Conservation (phyloP, 495 filamentous ascomycete species). For the Talaromyces proteolyticus region DNA sequence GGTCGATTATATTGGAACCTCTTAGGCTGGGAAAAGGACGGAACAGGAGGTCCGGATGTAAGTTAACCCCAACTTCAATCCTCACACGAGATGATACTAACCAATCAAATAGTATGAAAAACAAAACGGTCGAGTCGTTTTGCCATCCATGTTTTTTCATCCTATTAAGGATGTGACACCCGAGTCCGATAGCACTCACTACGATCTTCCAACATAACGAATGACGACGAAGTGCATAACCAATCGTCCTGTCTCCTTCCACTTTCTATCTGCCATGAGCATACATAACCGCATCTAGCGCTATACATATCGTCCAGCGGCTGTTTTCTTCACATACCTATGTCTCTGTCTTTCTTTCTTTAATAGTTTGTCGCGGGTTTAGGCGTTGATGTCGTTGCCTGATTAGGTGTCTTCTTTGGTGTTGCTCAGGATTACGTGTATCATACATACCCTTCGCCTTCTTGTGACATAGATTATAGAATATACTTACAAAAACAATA, state of each 20-base stretch:
- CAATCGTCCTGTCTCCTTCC: not conserved
- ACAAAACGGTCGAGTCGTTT: conserved; percentile 41
- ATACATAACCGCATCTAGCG: conserved; percentile 6
- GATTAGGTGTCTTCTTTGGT: conserved; percentile 2
- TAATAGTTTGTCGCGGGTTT: not conserved
- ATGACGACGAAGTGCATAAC: not conserved
- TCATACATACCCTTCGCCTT: conserved; percentile 8
- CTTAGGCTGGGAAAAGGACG: conserved; percentile 33
- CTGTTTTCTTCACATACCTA: conserved; percentile 3
- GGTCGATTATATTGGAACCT: conserved; percentile 12
- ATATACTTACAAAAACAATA: too few species aligned
- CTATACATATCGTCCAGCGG: conserved; percentile 8
- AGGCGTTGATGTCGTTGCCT: not conserved
- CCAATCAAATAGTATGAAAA: conserved; percentile 39
- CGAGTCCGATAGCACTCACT: conserved; percentile 8
- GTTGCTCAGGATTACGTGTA: conserved; percentile 5
- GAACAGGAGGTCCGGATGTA: conserved; percentile 37
- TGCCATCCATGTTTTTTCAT: conserved; percentile 51
- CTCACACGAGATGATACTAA: not conserved
- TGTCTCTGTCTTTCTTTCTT: not conserved
- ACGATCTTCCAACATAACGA: conserved; percentile 7
- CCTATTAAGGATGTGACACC: conserved; percentile 43
- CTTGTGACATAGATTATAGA: conserved; percentile 10
- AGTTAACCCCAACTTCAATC: not conserved
- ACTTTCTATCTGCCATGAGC: not conserved